Percentiles rank a stretch among this genome's conserved stretches.
Evolutionary conservation across 768 basidiomycete genomes (phyloP).

Genomic region (Phaeolepiota aurea): DNA sequence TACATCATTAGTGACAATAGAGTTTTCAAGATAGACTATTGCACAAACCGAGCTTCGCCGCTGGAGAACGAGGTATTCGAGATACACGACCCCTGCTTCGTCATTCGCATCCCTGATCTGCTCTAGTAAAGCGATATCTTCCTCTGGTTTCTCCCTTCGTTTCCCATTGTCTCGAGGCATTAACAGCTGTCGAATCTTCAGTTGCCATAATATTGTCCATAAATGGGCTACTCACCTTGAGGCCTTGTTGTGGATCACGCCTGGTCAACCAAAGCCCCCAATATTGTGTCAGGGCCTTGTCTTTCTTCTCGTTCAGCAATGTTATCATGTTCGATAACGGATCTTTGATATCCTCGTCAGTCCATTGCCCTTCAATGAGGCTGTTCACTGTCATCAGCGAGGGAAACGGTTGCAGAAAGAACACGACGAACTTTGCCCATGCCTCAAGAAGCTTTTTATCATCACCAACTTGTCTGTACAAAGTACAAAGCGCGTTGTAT

Average conservation of each 20-base stretch:
- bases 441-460: constrained; percentile 56
- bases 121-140: constrained; percentile 50
- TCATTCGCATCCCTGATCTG: constrained; percentile 49
- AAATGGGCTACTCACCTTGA: constrained; percentile 51
- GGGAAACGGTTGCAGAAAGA: constrained; percentile 1
- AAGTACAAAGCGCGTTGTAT: constrained; percentile 51
- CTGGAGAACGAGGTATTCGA: constrained; percentile 76
- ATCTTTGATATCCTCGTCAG: constrained; percentile 54
- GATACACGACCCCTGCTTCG: constrained; percentile 58
- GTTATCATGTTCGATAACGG: constrained; percentile 53
- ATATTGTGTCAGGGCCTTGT: constrained; percentile 53
- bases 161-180: constrained; percentile 47
- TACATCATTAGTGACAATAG: constrained; percentile 1
- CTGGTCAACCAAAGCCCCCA: constrained; percentile 81
- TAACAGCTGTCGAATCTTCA: constrained; percentile 52
- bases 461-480: constrained; percentile 51
- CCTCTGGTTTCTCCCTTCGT: constrained; percentile 47
- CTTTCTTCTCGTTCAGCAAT: constrained; percentile 47
- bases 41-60: constrained; percentile 49
- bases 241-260: constrained; percentile 57
- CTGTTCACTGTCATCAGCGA: constrained; percentile 21
- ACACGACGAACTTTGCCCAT: constrained; percentile 57
- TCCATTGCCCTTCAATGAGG: constrained; percentile 57
- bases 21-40: not conserved
- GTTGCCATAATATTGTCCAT: no score